A percentile compares a stretch with the other conserved stretches of the same genome.
Conservation (phyloP, 441 rosid species). For the Geranium incanum region DNA sequence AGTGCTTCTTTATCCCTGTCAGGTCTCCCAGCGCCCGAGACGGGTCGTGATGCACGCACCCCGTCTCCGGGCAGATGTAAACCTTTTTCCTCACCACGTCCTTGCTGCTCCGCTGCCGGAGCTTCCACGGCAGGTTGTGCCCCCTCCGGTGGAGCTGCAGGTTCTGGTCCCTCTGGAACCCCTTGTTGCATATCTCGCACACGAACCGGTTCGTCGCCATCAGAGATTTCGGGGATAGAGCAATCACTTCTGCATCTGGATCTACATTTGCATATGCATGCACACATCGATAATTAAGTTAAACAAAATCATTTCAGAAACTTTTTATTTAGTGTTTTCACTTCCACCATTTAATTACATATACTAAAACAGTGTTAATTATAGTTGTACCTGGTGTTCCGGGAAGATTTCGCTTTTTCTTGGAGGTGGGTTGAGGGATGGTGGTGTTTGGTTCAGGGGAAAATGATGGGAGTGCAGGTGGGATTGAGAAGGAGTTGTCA, state of each 20-base stretch:
- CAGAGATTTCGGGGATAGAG: too few species aligned
- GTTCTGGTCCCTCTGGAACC: too few species aligned
- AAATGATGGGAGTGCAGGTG: conserved; percentile 29
- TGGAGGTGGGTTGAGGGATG: conserved; percentile 50
- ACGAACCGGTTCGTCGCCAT: too few species aligned
- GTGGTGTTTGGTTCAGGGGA: conserved; percentile 42
- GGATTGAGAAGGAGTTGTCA: background rate
- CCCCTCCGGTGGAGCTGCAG: conserved; percentile 45
- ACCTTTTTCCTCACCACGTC: conserved; percentile 41
- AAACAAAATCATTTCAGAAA: too few species aligned
- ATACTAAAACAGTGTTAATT: too few species aligned
- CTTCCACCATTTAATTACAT: too few species aligned
- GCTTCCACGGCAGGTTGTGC: conserved; percentile 53
- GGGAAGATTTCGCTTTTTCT: conserved; percentile 61
- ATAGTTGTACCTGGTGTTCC: conserved; percentile 48
- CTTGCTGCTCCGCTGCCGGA: conserved; percentile 36
- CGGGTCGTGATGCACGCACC: conserved; percentile 41
- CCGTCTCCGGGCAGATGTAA: conserved; percentile 41
- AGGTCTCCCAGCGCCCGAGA: conserved; percentile 49
- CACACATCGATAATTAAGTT: too few species aligned
- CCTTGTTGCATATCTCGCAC: too few species aligned
- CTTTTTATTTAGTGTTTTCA: too few species aligned
- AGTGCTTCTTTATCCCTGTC: conserved; percentile 45
- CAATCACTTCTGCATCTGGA: too few species aligned
- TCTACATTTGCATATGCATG: too few species aligned